Conservation (phyloP, 768 basidiomycete species). For the Thelephora ganbajun region DNA sequence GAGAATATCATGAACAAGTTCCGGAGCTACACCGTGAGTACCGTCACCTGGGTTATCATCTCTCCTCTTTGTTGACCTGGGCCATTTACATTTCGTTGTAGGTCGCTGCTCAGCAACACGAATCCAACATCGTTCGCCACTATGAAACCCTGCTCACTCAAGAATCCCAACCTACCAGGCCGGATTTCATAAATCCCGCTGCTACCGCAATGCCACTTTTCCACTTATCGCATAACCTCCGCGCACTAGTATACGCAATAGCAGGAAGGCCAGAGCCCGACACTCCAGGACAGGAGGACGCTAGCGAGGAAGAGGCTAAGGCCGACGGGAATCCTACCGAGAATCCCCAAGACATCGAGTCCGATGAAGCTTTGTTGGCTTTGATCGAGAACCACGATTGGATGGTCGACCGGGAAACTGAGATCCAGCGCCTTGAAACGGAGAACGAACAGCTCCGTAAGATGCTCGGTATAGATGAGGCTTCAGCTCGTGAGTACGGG, state of each 20-base stretch:
- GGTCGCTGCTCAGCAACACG: conserved; percentile 88
- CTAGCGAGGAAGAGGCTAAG: not conserved
- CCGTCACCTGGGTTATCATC: not conserved
- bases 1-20: conserved; percentile 97
- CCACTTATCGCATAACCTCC: conserved; percentile 56
- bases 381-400: conserved; percentile 53
- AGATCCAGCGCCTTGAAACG: conserved; percentile 65
- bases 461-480: conserved; percentile 61
- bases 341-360: conserved; percentile 6
- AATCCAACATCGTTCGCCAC: conserved; percentile 74
- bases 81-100: too few relatives aligned
- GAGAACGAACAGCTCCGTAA: conserved; percentile 76
- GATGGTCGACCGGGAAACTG: conserved; percentile 76
- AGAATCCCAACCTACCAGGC: conserved; percentile 39
- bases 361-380: conserved; percentile 27
- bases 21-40: conserved; percentile 73
- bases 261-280: conserved; percentile 35
- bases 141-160: conserved; percentile 75
- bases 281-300: not conserved
- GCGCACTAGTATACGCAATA: conserved; percentile 58
- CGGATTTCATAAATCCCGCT: conserved; percentile 43
- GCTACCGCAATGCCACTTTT: conserved; percentile 54
- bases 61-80: conserved; percentile 5
- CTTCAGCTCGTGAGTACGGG: conserved; percentile 35
- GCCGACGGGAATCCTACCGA: conserved; percentile 2